phyloP scores from a whole-genome alignment of 495 filamentous ascomycete genomes.

The Penicillium daleae region DNA sequence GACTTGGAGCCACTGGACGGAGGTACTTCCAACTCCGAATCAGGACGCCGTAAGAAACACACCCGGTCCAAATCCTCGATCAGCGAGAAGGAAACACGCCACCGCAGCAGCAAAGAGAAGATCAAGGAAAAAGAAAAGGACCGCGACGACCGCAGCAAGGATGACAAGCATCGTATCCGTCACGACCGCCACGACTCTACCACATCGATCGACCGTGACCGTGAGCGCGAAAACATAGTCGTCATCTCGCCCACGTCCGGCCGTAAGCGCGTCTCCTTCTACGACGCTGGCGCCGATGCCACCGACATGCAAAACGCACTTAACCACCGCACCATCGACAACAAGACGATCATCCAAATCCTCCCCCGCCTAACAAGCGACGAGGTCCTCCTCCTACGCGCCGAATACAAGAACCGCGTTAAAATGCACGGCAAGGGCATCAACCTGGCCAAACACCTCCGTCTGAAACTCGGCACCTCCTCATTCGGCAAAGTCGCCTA shows the following conservation, averaged over 20 bases:
- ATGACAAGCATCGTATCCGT: slow-evolving; percentile 40
- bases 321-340: slow-evolving; percentile 67
- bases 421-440: slow-evolving; percentile 82
- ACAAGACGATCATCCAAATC: slow-evolving; percentile 76
- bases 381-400: slow-evolving; percentile 79
- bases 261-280: slow-evolving; percentile 60
- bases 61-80: slow-evolving; percentile 33
- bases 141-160: slow-evolving; percentile 33
- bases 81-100: slow-evolving; percentile 25
- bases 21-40: slow-evolving; percentile 36
- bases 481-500: slow-evolving; percentile 86
- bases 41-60: slow-evolving; percentile 36
- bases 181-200: slow-evolving; percentile 35
- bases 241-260: slow-evolving; percentile 36
- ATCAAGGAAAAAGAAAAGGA: slow-evolving; percentile 29
- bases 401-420: slow-evolving; percentile 87
- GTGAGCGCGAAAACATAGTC: slow-evolving; percentile 20
- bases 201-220: neutral
- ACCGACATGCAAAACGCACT: slow-evolving; percentile 74
- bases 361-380: slow-evolving; percentile 82
- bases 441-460: slow-evolving; percentile 96
- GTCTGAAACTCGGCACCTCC: slow-evolving; percentile 71
- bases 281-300: slow-evolving; percentile 82
- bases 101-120: slow-evolving; percentile 29
- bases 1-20: slow-evolving; percentile 51